phyloP scores from a whole-genome alignment of 768 basidiomycete species.

The Solioccasus polychromus region DNA sequence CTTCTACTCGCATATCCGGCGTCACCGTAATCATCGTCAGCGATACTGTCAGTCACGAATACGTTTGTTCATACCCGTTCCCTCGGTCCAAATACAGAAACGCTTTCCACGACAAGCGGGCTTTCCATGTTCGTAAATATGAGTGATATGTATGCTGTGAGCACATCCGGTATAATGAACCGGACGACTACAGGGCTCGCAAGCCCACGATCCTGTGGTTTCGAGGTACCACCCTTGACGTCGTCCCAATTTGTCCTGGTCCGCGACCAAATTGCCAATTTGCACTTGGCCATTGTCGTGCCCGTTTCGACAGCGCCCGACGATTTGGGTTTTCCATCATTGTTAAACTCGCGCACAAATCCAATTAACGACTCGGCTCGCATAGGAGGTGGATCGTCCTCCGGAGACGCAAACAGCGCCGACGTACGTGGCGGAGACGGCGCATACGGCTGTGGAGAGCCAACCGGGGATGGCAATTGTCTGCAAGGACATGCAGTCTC shows the following conservation, averaged over 20 bases:
- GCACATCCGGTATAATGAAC: constrained; percentile 60
- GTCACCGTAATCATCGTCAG: not conserved
- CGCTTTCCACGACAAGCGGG: constrained; percentile 54
- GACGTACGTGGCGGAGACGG: constrained; percentile 36
- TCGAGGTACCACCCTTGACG: constrained; percentile 10
- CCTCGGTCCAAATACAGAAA: constrained; percentile 70
- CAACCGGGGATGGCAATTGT: constrained; percentile 49
- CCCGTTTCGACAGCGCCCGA: not conserved
- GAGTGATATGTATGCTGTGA: constrained; percentile 61
- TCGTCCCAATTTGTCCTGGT: constrained; percentile 17
- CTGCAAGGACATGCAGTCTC: constrained; percentile 26
- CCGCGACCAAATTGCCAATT: constrained; percentile 57
- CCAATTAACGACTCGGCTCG: constrained; percentile 43
- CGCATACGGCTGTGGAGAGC: constrained; percentile 59
- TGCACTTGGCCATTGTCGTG: constrained; percentile 22
- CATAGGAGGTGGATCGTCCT: constrained; percentile 38
- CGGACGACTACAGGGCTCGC: constrained; percentile 44
- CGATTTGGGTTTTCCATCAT: constrained; percentile 13
- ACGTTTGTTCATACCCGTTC: constrained; percentile 51
- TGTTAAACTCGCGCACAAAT: constrained; percentile 62
- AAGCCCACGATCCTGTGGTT: constrained; percentile 10
- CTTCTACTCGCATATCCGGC: constrained; percentile 40
- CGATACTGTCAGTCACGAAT: not conserved
- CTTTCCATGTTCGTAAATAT: constrained; percentile 35
- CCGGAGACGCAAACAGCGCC: constrained; percentile 42